Conservation (phyloP, 169 alveolate genomes). For the Theileria equi region DNA sequence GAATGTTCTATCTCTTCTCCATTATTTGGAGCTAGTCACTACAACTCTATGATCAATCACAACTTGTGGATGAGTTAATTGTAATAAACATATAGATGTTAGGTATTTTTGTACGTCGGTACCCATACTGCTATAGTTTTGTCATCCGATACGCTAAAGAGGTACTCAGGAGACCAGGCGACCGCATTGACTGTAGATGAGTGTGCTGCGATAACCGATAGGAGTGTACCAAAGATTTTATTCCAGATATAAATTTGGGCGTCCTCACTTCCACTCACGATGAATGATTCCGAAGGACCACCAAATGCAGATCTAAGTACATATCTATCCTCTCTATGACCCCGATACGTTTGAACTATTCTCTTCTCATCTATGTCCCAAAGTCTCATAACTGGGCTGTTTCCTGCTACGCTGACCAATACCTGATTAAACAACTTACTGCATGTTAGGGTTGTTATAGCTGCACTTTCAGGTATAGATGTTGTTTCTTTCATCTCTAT, state of each 20-base stretch:
- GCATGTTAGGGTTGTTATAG: conserved; percentile 65
- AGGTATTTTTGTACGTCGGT: conserved; percentile 14
- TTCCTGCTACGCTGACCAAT: conserved; percentile 72
- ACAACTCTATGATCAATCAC: too few relatives aligned
- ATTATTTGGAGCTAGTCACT: too few relatives aligned
- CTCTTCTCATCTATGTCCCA: conserved; percentile 75
- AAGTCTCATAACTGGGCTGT: conserved; percentile 70
- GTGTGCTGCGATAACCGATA: conserved; percentile 75
- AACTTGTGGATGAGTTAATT: too few relatives aligned
- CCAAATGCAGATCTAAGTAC: conserved; percentile 80
- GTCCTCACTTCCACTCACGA: conserved; percentile 84
- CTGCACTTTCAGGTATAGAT: conserved; percentile 69
- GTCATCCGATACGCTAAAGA: conserved; percentile 75
- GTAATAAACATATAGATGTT: too few relatives aligned
- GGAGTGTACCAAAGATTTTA: conserved; percentile 74
- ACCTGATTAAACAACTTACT: conserved; percentile 66
- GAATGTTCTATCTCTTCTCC: too few relatives aligned
- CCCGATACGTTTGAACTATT: conserved; percentile 77
- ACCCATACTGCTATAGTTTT: conserved; percentile 71
- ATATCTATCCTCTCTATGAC: conserved; percentile 81
- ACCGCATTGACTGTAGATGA: conserved; percentile 82
- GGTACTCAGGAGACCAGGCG: conserved; percentile 73
- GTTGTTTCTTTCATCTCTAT: conserved; percentile 32
- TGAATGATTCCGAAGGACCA: conserved; percentile 78
- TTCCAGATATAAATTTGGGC: conserved; percentile 84